phyloP scores from a whole-genome alignment of 192 early-diverging fungal species.

The Rhizoclosmatium globosum region DNA sequence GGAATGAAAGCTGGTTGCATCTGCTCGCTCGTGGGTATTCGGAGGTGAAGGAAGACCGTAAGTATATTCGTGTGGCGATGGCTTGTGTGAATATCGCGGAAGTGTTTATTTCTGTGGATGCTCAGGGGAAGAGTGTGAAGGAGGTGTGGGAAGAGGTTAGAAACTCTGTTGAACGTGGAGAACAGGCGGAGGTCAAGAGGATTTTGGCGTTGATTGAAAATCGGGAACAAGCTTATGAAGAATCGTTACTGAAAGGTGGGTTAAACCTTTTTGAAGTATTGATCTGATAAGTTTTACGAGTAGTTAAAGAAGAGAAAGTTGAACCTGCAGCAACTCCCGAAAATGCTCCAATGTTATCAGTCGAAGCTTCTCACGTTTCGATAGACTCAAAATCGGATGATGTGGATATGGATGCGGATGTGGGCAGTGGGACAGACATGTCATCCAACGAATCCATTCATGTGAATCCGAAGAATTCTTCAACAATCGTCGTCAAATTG shows the following conservation, averaged over 20 bases:
- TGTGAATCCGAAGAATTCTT: neutral
- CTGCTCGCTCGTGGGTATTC: slow-evolving; percentile 3
- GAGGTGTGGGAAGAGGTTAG: slow-evolving; percentile 9
- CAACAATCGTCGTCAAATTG: neutral
- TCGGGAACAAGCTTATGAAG: neutral
- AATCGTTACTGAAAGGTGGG: neutral
- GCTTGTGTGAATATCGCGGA: neutral
- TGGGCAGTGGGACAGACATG: neutral
- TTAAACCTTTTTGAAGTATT: neutral
- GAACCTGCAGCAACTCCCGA: neutral
- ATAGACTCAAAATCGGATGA: neutral
- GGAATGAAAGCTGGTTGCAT: slow-evolving; percentile 16
- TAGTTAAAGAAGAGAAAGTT: neutral
- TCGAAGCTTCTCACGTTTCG: neutral
- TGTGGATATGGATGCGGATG: neutral
- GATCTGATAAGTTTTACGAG: neutral
- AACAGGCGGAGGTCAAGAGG: slow-evolving; percentile 3
- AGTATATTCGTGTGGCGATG: neutral
- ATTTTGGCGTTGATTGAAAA: slow-evolving; percentile 13
- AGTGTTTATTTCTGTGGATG: neutral
- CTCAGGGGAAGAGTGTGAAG: slow-evolving; percentile 6
- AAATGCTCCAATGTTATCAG: too few species aligned
- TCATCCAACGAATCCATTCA: neutral
- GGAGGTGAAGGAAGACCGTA: neutral
- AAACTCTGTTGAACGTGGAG: neutral